phyloP scores from a whole-genome alignment of 2,329 filamentous ascomycete genomes.

The Trichoderma sp. region DNA sequence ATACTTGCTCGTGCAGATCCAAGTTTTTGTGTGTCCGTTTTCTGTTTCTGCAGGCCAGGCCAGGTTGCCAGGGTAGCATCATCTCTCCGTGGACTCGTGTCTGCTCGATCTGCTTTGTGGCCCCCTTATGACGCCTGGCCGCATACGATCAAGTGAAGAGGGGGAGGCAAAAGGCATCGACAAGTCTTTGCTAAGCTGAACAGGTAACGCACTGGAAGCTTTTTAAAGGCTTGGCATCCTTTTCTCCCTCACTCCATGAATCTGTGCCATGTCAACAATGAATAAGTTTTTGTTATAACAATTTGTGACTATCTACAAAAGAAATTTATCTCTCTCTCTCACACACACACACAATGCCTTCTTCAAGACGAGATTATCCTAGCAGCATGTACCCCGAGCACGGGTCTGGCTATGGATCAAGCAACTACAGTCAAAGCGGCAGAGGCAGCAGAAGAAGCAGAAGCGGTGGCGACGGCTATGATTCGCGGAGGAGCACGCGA shows the following conservation, averaged over 20 bases:
- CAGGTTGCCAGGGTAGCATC: background rate
- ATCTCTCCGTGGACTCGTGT: background rate
- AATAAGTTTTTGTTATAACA: background rate
- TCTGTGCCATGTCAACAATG: background rate
- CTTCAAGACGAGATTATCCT: conserved; percentile 5
- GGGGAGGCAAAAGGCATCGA: background rate
- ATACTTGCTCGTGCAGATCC: background rate
- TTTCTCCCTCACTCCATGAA: background rate
- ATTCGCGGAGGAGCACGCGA: background rate
- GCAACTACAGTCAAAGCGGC: background rate
- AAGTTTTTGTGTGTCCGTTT: background rate
- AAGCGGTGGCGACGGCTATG: background rate
- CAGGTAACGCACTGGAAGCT: background rate
- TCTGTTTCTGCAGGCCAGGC: background rate
- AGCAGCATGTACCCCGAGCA: conserved; percentile 5
- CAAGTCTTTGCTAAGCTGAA: background rate
- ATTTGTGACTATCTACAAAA: background rate
- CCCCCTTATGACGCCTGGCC: background rate
- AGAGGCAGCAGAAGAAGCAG: background rate
- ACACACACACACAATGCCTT: background rate
- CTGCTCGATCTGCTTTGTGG: background rate
- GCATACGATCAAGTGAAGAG: background rate
- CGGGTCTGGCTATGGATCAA: background rate
- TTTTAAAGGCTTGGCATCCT: background rate
- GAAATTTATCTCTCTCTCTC: background rate